Percentiles rank a stretch among this genome's conserved stretches.
Conservation (phyloP, 148 eudicot genomes). For the Vaccinium darrowii region DNA sequence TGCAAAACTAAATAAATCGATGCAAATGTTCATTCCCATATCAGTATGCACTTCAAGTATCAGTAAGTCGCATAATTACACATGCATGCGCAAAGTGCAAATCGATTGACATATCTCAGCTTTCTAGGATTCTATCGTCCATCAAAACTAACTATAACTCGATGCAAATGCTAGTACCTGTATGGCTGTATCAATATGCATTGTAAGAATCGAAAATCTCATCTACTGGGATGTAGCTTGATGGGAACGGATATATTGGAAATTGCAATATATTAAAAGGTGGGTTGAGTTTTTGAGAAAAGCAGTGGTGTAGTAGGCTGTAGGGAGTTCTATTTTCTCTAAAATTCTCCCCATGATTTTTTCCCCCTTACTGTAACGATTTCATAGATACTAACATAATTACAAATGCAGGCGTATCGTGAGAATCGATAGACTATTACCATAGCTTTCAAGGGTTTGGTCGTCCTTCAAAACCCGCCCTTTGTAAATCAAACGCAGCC, state of each 20-base stretch:
- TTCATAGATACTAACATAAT: not conserved
- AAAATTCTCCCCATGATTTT: no score
- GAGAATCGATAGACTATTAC: constrained; percentile 11
- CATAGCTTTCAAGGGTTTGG: constrained; percentile 45
- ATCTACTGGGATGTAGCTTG: no score
- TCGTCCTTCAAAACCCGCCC: constrained; percentile 51
- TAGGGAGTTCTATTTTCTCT: no score
- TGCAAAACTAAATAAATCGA: not conserved
- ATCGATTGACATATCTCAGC: not conserved
- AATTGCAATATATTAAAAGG: no score
- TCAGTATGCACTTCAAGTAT: not conserved
- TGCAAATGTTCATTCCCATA: not conserved
- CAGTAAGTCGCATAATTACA: not conserved
- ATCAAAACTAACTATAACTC: not conserved
- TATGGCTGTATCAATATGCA: not conserved
- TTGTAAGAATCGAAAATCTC: not conserved
- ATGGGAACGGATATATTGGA: no score
- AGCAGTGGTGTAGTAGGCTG: no score
- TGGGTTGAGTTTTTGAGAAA: no score
- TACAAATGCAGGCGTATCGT: not conserved
- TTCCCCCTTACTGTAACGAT: no score
- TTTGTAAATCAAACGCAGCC: constrained; percentile 46
- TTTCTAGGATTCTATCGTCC: not conserved
- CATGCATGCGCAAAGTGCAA: not conserved
- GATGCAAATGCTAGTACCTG: not conserved